A percentile compares a stretch with the other conserved stretches of the same genome.
Conservation (phyloP, 306 rosid species). For the Dryas alaskensis region DNA sequence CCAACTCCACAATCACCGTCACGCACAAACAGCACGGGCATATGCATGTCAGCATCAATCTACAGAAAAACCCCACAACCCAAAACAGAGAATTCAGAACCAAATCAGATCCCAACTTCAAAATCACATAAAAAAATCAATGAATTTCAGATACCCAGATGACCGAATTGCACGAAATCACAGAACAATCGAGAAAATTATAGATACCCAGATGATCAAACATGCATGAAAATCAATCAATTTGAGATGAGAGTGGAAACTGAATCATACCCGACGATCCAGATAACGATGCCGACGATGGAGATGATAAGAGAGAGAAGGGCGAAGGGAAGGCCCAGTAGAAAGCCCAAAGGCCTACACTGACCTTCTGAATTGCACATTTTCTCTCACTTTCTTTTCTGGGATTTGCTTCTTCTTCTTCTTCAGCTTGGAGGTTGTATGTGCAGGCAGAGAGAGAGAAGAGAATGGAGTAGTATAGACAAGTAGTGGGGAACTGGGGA, state of each 20-base stretch:
- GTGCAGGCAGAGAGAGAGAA: neutral
- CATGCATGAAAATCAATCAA: neutral
- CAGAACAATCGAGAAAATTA: neutral
- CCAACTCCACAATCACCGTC: slow-evolving; percentile 80
- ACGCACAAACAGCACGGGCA: slow-evolving; percentile 87
- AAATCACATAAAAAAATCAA: neutral
- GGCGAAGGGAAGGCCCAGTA: slow-evolving; percentile 88
- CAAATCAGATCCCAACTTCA: slow-evolving; percentile 6
- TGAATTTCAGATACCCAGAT: slow-evolving; percentile 3
- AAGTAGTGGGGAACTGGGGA: too few species aligned
- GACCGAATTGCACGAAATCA: slow-evolving; percentile 8
- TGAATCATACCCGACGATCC: slow-evolving; percentile 69
- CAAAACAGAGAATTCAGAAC: slow-evolving; percentile 6
- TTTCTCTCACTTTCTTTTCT: neutral
- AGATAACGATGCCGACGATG: slow-evolving; percentile 59
- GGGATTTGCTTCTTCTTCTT: neutral
- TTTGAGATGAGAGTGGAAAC: neutral
- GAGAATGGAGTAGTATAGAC: too few species aligned
- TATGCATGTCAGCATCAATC: slow-evolving; percentile 70
- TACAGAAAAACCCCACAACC: slow-evolving; percentile 7
- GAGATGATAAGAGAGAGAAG: slow-evolving; percentile 65
- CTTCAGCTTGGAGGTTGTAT: neutral
- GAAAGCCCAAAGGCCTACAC: slow-evolving; percentile 89
- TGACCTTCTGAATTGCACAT: slow-evolving; percentile 80
- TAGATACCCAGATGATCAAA: slow-evolving; percentile 13